Evolutionary conservation across 129 eudicot genomes (phyloP).

Genomic region (carrot (Daucus carota)): DH1_v3.0 NC_030385.2:27160501-27161000

Average conservation of each 20-base stretch:
- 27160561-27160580: constrained; percentile 69
- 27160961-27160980: not conserved
- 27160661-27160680: too few relatives aligned
- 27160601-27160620: constrained; percentile 62
- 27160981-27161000: not conserved
- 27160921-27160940: not conserved
- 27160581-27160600: constrained; percentile 60
- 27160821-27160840: constrained; percentile 35
- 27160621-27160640: constrained; percentile 38
- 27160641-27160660: not conserved
- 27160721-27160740: constrained; percentile 60
- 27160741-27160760: constrained; percentile 89
- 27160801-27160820: constrained; percentile 80
- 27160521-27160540: constrained; percentile 40
- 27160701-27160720: constrained; percentile 57
- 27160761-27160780: too few relatives aligned
- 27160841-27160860: not conserved
- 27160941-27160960: not conserved
- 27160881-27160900: too few relatives aligned
- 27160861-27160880: constrained; percentile 18
- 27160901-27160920: not conserved
- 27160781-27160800: too few relatives aligned
- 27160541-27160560: constrained; percentile 75
- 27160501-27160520: not conserved
- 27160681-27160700: constrained; percentile 31